Conservation (phyloP, 352 stramenopile species). For the Globisporangium carolinianum region DNA sequence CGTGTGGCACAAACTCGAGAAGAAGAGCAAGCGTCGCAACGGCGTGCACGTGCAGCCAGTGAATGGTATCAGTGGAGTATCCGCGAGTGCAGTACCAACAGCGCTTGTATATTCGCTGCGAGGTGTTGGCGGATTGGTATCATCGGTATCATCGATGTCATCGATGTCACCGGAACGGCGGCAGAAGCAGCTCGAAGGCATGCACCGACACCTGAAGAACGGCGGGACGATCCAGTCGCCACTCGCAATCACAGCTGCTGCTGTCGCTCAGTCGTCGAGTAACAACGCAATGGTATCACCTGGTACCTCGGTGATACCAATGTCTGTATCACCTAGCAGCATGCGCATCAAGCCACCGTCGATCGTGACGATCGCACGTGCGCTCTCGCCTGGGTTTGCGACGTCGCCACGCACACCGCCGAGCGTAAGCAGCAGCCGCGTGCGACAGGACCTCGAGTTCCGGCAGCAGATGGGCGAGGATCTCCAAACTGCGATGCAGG, state of each 20-base stretch:
- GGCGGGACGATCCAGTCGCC: slow-evolving; percentile 38
- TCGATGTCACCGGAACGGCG: slow-evolving; percentile 11
- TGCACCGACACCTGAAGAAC: slow-evolving; percentile 60
- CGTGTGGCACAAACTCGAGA: slow-evolving; percentile 60
- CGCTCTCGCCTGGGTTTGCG: slow-evolving; percentile 1
- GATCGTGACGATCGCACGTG: slow-evolving; percentile 3
- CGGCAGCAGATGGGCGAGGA: slow-evolving; percentile 40
- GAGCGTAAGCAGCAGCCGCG: slow-evolving; percentile 6
- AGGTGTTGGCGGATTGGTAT: too few species aligned
- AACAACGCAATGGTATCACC: neutral
- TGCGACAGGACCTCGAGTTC: slow-evolving; percentile 26
- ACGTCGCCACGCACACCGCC: neutral
- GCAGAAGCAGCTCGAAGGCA: slow-evolving; percentile 35
- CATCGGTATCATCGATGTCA: neutral
- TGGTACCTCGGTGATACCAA: too few species aligned
- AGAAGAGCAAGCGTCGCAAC: slow-evolving; percentile 38
- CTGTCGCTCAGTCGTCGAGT: neutral
- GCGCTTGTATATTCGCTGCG: slow-evolving; percentile 10
- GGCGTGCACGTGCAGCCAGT: slow-evolving; percentile 15
- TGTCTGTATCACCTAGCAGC: neutral
- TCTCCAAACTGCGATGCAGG: slow-evolving; percentile 50
- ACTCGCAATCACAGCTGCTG: slow-evolving; percentile 11
- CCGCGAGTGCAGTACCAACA: neutral
- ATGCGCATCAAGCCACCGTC: neutral
- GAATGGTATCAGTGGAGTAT: neutral